Evolutionary conservation across 139 green algal genomes (phyloP).

Genomic region (Tetradesmus obliquus): DNA sequence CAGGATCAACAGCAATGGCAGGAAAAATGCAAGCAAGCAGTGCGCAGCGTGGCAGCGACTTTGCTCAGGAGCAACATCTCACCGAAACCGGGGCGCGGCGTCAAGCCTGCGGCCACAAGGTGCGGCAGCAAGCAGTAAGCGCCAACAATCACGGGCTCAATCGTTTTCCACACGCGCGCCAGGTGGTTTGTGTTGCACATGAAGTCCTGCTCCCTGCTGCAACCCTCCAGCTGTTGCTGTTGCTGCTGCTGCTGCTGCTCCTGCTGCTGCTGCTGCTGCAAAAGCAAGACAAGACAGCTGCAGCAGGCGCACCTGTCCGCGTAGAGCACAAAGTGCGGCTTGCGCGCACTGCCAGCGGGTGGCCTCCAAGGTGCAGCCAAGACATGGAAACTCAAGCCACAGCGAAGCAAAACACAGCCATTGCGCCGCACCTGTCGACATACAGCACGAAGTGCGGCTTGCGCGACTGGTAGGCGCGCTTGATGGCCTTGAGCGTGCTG

Average conservation of each 20-base stretch:
- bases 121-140: too few species aligned
- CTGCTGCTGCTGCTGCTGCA: background rate
- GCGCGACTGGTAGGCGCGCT: slow-evolving; percentile 46
- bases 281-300: background rate
- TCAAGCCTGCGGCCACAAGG: slow-evolving; percentile 54
- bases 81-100: slow-evolving; percentile 56
- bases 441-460: slow-evolving; percentile 74
- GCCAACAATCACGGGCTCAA: too few species aligned
- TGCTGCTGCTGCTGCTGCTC: background rate
- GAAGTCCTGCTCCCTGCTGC: too few species aligned
- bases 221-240: background rate
- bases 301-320: slow-evolving; percentile 57
- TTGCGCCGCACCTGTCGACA: slow-evolving; percentile 59
- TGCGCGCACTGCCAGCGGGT: slow-evolving; percentile 35
- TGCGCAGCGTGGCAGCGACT: slow-evolving; percentile 51
- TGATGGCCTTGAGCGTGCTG: slow-evolving; percentile 52
- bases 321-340: slow-evolving; percentile 71
- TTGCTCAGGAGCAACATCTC: slow-evolving; percentile 63
- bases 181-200: too few species aligned
- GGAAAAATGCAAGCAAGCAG: background rate
- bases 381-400: too few species aligned
- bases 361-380: too few species aligned
- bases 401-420: too few species aligned
- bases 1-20: slow-evolving; percentile 5
- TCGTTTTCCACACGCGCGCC: too few species aligned